phyloP scores from a whole-genome alignment of 2,329 filamentous ascomycete genomes.

The Fragosphaeria purpurea region DNA sequence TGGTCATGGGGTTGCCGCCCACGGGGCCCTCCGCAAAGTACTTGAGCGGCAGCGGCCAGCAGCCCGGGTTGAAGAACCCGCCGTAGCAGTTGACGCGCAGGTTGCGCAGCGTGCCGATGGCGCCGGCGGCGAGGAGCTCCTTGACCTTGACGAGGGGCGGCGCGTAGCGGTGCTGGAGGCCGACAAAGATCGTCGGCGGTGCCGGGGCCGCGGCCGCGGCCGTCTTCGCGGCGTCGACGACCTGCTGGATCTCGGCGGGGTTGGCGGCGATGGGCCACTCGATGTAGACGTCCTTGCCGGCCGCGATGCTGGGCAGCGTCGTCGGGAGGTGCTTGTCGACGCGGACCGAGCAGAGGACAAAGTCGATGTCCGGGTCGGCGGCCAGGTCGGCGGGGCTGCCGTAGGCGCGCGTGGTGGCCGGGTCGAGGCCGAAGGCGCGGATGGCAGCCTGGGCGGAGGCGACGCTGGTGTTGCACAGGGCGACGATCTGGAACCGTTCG shows the following conservation, averaged over 20 bases:
- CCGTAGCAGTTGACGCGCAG: slow-evolving; percentile 32
- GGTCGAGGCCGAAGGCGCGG: slow-evolving; percentile 28
- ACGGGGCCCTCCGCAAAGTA: slow-evolving; percentile 40
- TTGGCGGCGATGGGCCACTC: slow-evolving; percentile 49
- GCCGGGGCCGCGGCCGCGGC: slow-evolving; percentile 22
- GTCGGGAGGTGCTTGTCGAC: slow-evolving; percentile 41
- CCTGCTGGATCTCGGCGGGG: slow-evolving; percentile 26
- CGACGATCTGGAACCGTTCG: slow-evolving; percentile 36
- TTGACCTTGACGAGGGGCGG: slow-evolving; percentile 34
- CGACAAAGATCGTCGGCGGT: slow-evolving; percentile 33
- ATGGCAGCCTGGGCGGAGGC: slow-evolving; percentile 34
- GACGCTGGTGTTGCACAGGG: slow-evolving; percentile 39
- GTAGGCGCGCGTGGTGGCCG: slow-evolving; percentile 30
- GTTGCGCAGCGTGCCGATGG: slow-evolving; percentile 41
- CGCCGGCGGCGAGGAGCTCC: slow-evolving; percentile 31
- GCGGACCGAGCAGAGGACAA: slow-evolving; percentile 44
- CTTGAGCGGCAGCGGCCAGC: slow-evolving; percentile 23
- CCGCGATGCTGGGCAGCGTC: slow-evolving; percentile 34
- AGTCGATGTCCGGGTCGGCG: slow-evolving; percentile 37
- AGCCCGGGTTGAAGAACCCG: slow-evolving; percentile 24
- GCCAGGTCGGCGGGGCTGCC: slow-evolving; percentile 38
- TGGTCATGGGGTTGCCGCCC: slow-evolving; percentile 34
- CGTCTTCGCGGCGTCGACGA: slow-evolving; percentile 16
- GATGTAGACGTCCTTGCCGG: slow-evolving; percentile 43
- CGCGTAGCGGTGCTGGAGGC: slow-evolving; percentile 38